These are phyloP conservation scores for Hippophae tibetana DNA, from an alignment of 306 rosid genomes.

Conservation along the genomic window DNA sequence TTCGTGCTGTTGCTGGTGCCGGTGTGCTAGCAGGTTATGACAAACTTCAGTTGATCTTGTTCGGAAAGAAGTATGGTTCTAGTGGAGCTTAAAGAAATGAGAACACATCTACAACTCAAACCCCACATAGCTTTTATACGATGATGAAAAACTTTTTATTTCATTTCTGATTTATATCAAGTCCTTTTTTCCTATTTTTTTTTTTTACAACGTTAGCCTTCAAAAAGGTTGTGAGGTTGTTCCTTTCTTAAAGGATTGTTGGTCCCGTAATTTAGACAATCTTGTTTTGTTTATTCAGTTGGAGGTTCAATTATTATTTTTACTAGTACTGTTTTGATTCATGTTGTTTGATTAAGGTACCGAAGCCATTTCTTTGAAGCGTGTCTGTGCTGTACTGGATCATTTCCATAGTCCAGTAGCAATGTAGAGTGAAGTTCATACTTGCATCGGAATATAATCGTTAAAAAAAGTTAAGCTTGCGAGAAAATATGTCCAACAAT, in stretches of 20 bases:
- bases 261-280: slow-evolving; percentile 2
- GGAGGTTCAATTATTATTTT: too few species aligned
- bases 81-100: slow-evolving; percentile 36
- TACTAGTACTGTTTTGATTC: too few species aligned
- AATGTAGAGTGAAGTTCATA: too few species aligned
- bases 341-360: too few species aligned
- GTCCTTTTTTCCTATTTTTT: slow-evolving; percentile 4
- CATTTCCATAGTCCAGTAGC: too few species aligned
- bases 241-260: slow-evolving; percentile 17
- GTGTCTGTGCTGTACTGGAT: too few species aligned
- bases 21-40: slow-evolving; percentile 80
- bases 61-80: slow-evolving; percentile 56
- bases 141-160: slow-evolving; percentile 27
- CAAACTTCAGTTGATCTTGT: slow-evolving; percentile 52
- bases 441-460: too few species aligned
- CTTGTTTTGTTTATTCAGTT: slow-evolving; percentile 8
- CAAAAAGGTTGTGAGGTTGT: slow-evolving; percentile 9
- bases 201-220: slow-evolving; percentile 10
- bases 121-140: slow-evolving; percentile 17
- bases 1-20: slow-evolving; percentile 71
- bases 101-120: neutral
- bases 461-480: too few species aligned
- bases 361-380: too few species aligned
- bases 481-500: too few species aligned
- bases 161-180: neutral